Percentiles rank a stretch among this genome's conserved stretches.
Evolutionary conservation across 139 green algal species (phyloP).

Genomic region (Choricystis sp.): DNA sequence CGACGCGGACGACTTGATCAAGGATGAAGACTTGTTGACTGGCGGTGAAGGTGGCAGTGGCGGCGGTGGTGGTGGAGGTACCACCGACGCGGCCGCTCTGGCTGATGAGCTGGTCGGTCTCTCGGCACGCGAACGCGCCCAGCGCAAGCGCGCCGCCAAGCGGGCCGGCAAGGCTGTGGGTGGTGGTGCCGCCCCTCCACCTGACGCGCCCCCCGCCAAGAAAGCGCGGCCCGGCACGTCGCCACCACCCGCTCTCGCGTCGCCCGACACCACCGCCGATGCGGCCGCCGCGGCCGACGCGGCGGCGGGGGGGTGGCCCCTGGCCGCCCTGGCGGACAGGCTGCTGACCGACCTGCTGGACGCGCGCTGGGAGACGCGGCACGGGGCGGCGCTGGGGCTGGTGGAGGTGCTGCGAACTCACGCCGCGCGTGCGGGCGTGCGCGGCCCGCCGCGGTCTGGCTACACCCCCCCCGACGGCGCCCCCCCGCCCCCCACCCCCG

Average conservation of each 20-base stretch:
- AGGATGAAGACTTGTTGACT: background rate
- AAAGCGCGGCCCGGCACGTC: conserved; percentile 32
- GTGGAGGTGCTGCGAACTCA: conserved; percentile 62
- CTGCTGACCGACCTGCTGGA: background rate
- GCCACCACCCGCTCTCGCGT: conserved; percentile 55
- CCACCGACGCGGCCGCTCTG: background rate
- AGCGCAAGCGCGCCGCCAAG: background rate
- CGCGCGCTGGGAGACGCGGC: conserved; percentile 29
- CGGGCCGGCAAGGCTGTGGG: background rate
- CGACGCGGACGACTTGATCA: background rate
- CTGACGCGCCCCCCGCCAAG: background rate
- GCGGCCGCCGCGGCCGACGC: conserved; percentile 3
- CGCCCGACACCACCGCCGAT: background rate
- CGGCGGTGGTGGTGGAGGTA: too few species aligned
- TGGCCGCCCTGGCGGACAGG: background rate
- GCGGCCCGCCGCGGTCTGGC: conserved; percentile 1
- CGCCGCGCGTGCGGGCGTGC: conserved; percentile 27
- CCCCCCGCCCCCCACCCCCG: conserved; percentile 7
- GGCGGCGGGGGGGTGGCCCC: background rate
- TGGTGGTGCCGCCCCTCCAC: background rate
- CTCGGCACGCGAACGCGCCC: background rate
- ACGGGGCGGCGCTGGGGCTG: conserved; percentile 70
- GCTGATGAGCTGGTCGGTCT: background rate
- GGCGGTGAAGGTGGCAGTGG: background rate
- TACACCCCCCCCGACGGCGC: conserved; percentile 4